Percentiles rank a stretch among this genome's conserved stretches.
These are phyloP conservation scores for Daldinia concentrica DNA, from an alignment of 495 filamentous ascomycete species.

Conservation along the genomic window DNA sequence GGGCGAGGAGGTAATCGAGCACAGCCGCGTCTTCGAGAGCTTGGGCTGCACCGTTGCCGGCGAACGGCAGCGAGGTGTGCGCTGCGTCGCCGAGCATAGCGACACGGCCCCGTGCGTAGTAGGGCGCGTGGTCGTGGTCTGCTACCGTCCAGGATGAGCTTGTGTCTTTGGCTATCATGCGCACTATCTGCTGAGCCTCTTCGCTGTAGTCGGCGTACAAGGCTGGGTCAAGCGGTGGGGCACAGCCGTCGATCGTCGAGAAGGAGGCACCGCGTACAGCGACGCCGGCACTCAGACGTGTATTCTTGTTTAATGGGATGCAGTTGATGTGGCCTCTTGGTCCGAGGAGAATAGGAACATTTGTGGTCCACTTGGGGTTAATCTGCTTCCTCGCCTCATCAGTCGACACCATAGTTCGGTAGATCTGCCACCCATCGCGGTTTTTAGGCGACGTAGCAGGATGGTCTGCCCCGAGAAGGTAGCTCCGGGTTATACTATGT, in stretches of 20 bases:
- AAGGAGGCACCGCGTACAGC: slow-evolving; percentile 45
- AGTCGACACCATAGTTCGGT: slow-evolving; percentile 52
- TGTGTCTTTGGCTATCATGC: slow-evolving; percentile 46
- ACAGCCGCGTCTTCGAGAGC: slow-evolving; percentile 68
- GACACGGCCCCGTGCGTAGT: slow-evolving; percentile 57
- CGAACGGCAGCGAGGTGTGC: slow-evolving; percentile 67
- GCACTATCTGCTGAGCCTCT: slow-evolving; percentile 48
- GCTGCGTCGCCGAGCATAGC: slow-evolving; percentile 67
- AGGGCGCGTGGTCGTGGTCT: slow-evolving; percentile 64
- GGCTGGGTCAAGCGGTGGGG: slow-evolving; percentile 36
- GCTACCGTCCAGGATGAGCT: slow-evolving; percentile 48
- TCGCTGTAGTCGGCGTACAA: slow-evolving; percentile 48
- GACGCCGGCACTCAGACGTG: slow-evolving; percentile 52
- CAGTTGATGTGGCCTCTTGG: slow-evolving; percentile 51
- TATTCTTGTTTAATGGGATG: slow-evolving; percentile 53
- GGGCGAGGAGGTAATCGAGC: slow-evolving; percentile 47
- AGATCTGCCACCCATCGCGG: slow-evolving; percentile 56
- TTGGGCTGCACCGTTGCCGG: slow-evolving; percentile 66
- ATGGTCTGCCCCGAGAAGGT: slow-evolving; percentile 52
- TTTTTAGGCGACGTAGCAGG: slow-evolving; percentile 52
- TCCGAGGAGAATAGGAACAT: slow-evolving; percentile 50
- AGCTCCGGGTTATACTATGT: slow-evolving; percentile 51
- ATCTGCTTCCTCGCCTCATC: slow-evolving; percentile 44
- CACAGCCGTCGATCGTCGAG: background rate
- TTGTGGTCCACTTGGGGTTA: slow-evolving; percentile 42